Evolutionary conservation across 2,329 filamentous ascomycete species (phyloP), one percentile per base, ranked within the genome.

Genomic region (Colletotrichum lentis): DNA sequence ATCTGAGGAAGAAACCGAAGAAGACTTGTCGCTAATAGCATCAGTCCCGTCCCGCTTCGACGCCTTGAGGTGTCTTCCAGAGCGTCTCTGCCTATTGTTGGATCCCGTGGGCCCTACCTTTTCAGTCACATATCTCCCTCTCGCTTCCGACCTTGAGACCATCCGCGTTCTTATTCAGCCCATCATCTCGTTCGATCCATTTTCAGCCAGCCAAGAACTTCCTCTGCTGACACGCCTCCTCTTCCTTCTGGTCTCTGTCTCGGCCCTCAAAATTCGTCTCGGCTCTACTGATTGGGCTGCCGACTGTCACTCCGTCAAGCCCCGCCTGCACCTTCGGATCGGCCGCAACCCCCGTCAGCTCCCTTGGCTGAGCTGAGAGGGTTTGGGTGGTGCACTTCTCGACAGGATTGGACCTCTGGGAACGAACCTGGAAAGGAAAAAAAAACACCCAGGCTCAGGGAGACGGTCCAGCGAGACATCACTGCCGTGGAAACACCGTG

Each of bases 231-330:
- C 62, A 49, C 49, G 18, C n/a, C 43, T n/a, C 18, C 22, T 46
- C 54, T 12, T 35, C 27, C 35, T 50, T 47, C 54, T 65, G 35
- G 60, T 65, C 65, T 62, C 39, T 50, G 62, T 53, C 44, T 65
- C 62, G 62, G 41, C 22, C 14, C 16, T 12, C 22, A 18, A 8
- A n/a, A 12, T 60, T 49, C 20, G 31, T 37, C 20, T 12, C n/a
- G 20, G 50, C 55, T 24, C 22, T 41, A n/a, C 35, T 41, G 16
- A 41, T 41, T 60, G 57, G 37, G 44, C 55, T 56, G 24, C 55
- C 44, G 53, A 14, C 20, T 65, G 27, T 31, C 41, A 27, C 14
- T 47, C 37, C 44, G 62, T 20, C 50, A 49, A 52, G 55, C 22
- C 47, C 24, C 20, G 27, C 31, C 31, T 35, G 50, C 31, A 39